Base-by-base conservation (phyloP, 83 land plant species). In the Thuja plicata region DNA sequence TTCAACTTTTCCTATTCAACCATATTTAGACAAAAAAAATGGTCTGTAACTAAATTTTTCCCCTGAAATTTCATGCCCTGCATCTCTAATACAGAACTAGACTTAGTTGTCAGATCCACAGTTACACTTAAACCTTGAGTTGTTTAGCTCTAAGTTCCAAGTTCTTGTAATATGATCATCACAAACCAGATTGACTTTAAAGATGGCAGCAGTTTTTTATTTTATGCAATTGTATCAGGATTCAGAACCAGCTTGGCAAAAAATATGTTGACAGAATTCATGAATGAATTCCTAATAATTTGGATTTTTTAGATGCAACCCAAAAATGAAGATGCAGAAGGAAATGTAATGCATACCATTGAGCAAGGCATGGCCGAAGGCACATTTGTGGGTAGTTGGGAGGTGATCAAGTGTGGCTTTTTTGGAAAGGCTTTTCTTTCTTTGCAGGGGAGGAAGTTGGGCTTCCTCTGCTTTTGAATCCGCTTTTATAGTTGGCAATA, bases 291-390 rank as follows among this genome's bases (percentile, higher is more conserved):
- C 70, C 27, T 19, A 66, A 27, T 27, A 27, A 66, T 24, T 66
- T 27, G 73, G 32, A 8, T 7, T 27, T 66, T 24, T 66, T 24
- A 16, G 46, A 79, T 40, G 83, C n/a, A 79, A 79, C 45, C 17
- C 21, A 45, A 21, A 19, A 15, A 84, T n/a, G 48, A n/a, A 84
- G 30, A 50, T 50, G 81, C 8, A 78, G 35, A 0, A 13, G 87
- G 27, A 6, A 13, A n/a, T 32, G 32, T 70, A 13, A n/a, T 52
- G 54, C 71, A 55, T 54, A 86, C 87, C 62, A 86, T 86, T 86
- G n/a, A 86, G 15, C 62, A 86, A 37, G 24, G 73, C 60, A 32
- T 86, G 87, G 19, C 87, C 87, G 55, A 86, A 86, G 30, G 60
- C 62, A 55, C 73, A 55, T 86, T 35, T 8, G 16, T 83, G 57